Evolutionary conservation across 176 grass and related monocot species (phyloP).

Genomic region (Lolium perenne): DNA sequence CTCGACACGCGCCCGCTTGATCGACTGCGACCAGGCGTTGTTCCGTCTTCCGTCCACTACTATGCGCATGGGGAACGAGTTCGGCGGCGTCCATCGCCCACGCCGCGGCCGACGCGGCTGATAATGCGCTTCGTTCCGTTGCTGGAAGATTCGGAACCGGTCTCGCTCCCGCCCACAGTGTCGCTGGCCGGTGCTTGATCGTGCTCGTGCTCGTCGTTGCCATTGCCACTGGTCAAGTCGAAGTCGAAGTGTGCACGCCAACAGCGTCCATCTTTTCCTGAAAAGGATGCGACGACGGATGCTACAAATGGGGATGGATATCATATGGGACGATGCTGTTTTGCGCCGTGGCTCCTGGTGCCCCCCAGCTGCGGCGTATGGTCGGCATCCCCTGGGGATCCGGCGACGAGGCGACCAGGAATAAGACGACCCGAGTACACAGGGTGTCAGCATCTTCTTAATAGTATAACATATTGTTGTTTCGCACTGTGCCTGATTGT

Average conservation of each 20-base stretch:
- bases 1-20: neutral
- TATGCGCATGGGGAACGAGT: constrained; percentile 38
- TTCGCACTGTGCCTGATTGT: neutral
- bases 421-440: neutral
- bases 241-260: constrained; percentile 7
- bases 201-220: neutral
- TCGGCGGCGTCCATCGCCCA: constrained; percentile 6
- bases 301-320: neutral
- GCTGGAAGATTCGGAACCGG: neutral
- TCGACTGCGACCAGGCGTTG: constrained; percentile 25
- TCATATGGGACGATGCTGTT: too few relatives aligned
- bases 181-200: neutral
- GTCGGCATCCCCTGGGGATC: neutral
- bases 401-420: neutral
- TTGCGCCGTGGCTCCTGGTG: too few relatives aligned
- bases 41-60: neutral
- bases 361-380: neutral
- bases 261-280: neutral
- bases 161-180: neutral
- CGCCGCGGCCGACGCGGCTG: neutral
- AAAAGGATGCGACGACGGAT: neutral
- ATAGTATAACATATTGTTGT: neutral
- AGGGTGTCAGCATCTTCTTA: neutral
- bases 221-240: neutral
- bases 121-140: neutral